A percentile compares a stretch with the other conserved stretches of the same genome.
Conservation (phyloP, 257 asterid species). For the Nicotiana undulata region DNA sequence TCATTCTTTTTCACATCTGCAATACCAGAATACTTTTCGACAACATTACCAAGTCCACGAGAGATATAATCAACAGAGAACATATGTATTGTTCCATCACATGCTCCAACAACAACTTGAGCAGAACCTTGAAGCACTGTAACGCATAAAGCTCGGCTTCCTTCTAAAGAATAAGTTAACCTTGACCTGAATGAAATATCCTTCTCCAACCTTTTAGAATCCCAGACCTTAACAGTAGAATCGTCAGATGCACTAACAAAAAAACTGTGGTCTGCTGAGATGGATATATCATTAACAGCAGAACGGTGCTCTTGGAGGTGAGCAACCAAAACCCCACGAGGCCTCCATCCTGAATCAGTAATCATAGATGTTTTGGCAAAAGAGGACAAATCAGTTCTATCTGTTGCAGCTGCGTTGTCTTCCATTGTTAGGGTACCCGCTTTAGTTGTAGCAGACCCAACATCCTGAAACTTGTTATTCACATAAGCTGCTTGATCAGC, state of each 20-base stretch:
- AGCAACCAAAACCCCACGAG: conserved; percentile 97
- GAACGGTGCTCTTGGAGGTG: conserved; percentile 95
- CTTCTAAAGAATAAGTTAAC: conserved; percentile 82
- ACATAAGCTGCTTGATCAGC: conserved; percentile 54
- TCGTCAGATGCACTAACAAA: conserved; percentile 98
- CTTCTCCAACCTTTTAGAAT: conserved; percentile 95
- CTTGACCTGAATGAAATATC: conserved; percentile 96
- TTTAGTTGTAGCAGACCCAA: conserved; percentile 50
- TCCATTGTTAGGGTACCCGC: conserved; percentile 48
- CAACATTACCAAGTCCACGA: conserved; percentile 90
- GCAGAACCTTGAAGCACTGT: conserved; percentile 78
- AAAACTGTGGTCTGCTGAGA: conserved; percentile 86
- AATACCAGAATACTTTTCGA: conserved; percentile 90
- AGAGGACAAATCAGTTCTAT: conserved; percentile 56
- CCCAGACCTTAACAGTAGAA: conserved; percentile 98
- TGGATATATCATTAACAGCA: conserved; percentile 88
- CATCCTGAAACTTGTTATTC: conserved; percentile 56
- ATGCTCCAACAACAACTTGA: conserved; percentile 83
- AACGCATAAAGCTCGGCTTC: conserved; percentile 82
- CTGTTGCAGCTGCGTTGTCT: conserved; percentile 41
- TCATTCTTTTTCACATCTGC: conserved; percentile 63
- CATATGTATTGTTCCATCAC: conserved; percentile 85
- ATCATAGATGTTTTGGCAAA: conserved; percentile 61
- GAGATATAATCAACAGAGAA: conserved; percentile 90
- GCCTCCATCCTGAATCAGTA: conserved; percentile 99